Percentiles rank a stretch among this genome's conserved stretches.
Conservation (phyloP, 2,329 filamentous ascomycete genomes). For the Penicillium hesseltinei region DNA sequence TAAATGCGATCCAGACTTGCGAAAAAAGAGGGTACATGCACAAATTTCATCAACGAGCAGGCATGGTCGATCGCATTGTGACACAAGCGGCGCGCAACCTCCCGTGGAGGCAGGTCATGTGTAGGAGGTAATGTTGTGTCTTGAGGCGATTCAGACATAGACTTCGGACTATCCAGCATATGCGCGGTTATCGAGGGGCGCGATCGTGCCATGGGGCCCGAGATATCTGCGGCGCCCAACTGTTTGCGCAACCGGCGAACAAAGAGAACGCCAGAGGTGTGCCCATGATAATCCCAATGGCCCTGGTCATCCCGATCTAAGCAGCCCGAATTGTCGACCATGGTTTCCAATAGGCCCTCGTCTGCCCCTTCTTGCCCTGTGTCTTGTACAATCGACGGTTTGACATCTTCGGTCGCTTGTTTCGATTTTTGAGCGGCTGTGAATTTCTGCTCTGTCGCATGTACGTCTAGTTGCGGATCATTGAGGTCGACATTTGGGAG, state of each 20-base stretch:
- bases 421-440: constrained; percentile 46
- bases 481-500: constrained; percentile 82
- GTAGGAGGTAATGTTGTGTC: constrained; percentile 54
- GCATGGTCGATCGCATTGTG: constrained; percentile 62
- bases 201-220: constrained; percentile 52
- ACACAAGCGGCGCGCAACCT: constrained; percentile 57
- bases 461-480: constrained; percentile 77
- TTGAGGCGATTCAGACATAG: constrained; percentile 63
- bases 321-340: constrained; percentile 90
- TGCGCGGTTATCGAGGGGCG: constrained; percentile 47
- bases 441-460: constrained; percentile 66
- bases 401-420: constrained; percentile 13
- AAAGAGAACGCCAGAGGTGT: constrained; percentile 88
- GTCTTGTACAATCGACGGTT: constrained; percentile 24
- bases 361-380: constrained; percentile 48
- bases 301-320: constrained; percentile 88
- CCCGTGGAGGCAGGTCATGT: constrained; percentile 67
- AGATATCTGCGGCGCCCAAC: constrained; percentile 66
- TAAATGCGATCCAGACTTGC: constrained; percentile 75
- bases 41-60: constrained; percentile 64
- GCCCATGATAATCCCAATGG: constrained; percentile 92
- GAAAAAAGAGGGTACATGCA: constrained; percentile 81
- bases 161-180: constrained; percentile 68
- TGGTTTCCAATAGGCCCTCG: constrained; percentile 79
- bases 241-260: constrained; percentile 83